Evolutionary conservation across 345 rosid species (phyloP).

Genomic region (Eucalyptus sp.): DNA sequence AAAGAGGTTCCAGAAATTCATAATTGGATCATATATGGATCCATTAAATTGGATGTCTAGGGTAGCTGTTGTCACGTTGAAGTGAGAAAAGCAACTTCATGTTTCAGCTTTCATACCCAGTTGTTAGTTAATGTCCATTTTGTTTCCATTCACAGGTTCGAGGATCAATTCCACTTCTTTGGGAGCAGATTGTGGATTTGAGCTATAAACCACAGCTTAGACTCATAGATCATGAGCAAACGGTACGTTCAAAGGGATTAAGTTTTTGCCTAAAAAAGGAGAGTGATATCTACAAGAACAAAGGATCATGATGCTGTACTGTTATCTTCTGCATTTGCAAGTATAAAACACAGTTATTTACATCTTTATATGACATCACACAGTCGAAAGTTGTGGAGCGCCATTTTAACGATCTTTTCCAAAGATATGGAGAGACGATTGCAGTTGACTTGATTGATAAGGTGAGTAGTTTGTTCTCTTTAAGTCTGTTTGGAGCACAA

Average conservation of each 20-base stretch:
- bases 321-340: neutral
- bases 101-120: neutral
- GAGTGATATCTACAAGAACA: neutral
- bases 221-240: slow-evolving; percentile 55
- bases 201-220: slow-evolving; percentile 83
- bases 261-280: neutral
- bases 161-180: slow-evolving; percentile 93
- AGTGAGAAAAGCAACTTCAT: neutral
- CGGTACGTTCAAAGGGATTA: slow-evolving; percentile 21
- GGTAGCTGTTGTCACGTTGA: neutral
- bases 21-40: neutral
- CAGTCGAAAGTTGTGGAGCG: slow-evolving; percentile 83
- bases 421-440: slow-evolving; percentile 74
- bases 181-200: slow-evolving; percentile 99
- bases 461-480: slow-evolving; percentile 22
- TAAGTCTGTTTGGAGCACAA: neutral
- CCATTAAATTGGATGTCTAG: neutral
- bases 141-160: slow-evolving; percentile 43
- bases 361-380: neutral
- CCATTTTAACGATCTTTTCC: slow-evolving; percentile 75
- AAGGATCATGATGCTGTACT: neutral
- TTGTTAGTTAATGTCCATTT: neutral
- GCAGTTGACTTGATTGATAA: slow-evolving; percentile 78
- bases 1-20: neutral
- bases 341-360: neutral